Evolutionary conservation across 2,329 filamentous ascomycete species (phyloP).

Genomic region (Rachicladosporium sp.): DNA sequence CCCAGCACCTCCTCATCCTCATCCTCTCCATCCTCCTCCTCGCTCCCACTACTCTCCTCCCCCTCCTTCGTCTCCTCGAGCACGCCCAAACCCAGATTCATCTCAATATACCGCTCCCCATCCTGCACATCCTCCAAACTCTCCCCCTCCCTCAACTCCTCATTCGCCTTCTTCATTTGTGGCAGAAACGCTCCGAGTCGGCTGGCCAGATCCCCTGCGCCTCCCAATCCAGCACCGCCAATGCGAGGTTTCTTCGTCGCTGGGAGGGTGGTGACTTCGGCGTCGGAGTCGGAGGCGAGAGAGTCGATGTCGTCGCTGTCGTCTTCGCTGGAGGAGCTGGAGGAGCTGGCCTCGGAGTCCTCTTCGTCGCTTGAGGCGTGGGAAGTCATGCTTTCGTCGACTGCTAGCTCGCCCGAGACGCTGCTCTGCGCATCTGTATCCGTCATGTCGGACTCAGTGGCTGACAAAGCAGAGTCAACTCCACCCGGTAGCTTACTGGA

Average conservation of each 20-base stretch:
- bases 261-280: conserved; percentile 4
- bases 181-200: conserved; percentile 21
- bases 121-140: conserved; percentile 23
- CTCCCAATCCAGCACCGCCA: neutral
- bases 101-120: conserved; percentile 23
- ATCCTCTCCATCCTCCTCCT: conserved; percentile 6
- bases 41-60: conserved; percentile 5
- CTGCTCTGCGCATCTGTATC: no score
- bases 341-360: no score
- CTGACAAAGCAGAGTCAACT: no score
- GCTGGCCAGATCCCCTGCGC: conserved; percentile 9
- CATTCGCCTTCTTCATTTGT: conserved; percentile 20
- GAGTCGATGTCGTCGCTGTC: neutral
- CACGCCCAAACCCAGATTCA: conserved; percentile 24
- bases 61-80: conserved; percentile 18
- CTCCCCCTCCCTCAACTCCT: conserved; percentile 13
- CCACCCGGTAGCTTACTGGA: no score
- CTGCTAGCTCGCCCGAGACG: no score
- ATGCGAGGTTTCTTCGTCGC: conserved; percentile 2
- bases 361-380: no score
- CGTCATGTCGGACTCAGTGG: no score
- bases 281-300: neutral
- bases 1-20: conserved; percentile 10
- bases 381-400: no score
- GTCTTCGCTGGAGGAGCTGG: no score